A percentile compares a stretch with the other conserved stretches of the same genome.
Conservation (phyloP, 805 yeast species). For the Saccharomycopsis capsularis region DNA sequence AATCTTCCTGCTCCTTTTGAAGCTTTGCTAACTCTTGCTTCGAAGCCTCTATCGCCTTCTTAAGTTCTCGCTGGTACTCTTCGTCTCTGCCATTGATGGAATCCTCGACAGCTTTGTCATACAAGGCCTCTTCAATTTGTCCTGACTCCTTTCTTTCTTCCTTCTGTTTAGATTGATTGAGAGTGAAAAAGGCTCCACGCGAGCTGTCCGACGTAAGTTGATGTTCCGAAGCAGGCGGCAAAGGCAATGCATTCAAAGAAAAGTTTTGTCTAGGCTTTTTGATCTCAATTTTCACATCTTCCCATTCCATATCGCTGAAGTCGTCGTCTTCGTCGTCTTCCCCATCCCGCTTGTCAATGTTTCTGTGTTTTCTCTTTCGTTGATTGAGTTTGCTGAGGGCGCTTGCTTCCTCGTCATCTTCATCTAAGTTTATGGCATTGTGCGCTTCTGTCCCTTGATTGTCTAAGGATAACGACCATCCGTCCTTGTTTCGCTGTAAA, state of each 20-base stretch:
- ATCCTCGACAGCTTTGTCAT: conserved; percentile 21
- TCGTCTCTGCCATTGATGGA: conserved; percentile 27
- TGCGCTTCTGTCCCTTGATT: conserved; percentile 34
- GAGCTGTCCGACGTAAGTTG: neutral
- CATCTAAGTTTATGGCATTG: conserved; percentile 46
- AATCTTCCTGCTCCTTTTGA: conserved; percentile 18
- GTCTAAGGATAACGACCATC: conserved; percentile 71
- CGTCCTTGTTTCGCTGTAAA: conserved; percentile 67
- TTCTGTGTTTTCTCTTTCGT: conserved; percentile 16
- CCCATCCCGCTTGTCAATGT: conserved; percentile 19
- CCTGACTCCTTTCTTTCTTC: conserved; percentile 1
- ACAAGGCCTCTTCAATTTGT: conserved; percentile 21
- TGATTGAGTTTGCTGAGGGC: conserved; percentile 12
- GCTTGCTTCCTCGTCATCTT: conserved; percentile 21
- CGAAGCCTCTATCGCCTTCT: conserved; percentile 42
- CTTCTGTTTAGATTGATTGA: neutral
- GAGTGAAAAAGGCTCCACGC: neutral
- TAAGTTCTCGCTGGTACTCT: conserved; percentile 24
- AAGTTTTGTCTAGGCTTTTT: conserved; percentile 29
- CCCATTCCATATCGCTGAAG: conserved; percentile 55
- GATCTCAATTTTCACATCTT: conserved; percentile 48
- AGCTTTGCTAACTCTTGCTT: conserved; percentile 35
- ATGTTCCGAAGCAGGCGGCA: conserved; percentile 27
- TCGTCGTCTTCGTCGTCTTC: conserved; percentile 32
- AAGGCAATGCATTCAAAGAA: conserved; percentile 37